Conservation (phyloP, 495 filamentous ascomycete genomes). For the Penicillium turbatum region DNA sequence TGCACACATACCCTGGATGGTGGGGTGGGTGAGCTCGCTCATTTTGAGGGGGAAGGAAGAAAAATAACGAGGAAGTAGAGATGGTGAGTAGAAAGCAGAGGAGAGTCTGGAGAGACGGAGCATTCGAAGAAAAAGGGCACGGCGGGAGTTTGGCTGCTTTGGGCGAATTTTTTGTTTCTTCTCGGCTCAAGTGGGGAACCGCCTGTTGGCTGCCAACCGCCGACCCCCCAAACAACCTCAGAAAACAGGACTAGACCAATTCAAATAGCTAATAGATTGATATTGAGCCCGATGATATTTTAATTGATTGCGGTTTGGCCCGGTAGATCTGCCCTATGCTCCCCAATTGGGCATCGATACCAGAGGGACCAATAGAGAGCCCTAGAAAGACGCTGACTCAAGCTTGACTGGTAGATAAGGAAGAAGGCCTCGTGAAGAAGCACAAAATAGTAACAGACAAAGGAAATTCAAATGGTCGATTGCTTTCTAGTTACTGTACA, state of each 20-base stretch:
- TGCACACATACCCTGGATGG: slow-evolving; percentile 52
- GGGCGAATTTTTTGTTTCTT: slow-evolving; percentile 21
- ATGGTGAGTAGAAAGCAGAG: slow-evolving; percentile 15
- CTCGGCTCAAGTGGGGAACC: slow-evolving; percentile 19
- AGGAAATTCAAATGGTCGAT: slow-evolving; percentile 37
- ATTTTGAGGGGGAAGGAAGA: slow-evolving; percentile 34
- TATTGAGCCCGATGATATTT: not conserved
- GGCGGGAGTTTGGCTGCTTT: slow-evolving; percentile 31
- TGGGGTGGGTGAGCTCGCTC: slow-evolving; percentile 56
- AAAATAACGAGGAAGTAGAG: slow-evolving; percentile 14
- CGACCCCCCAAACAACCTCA: not conserved
- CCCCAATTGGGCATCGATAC: not conserved
- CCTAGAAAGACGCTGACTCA: slow-evolving; percentile 21
- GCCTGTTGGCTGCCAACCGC: slow-evolving; percentile 5
- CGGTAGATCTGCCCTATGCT: not conserved
- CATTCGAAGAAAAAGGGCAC: slow-evolving; percentile 25
- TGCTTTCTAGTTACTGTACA: slow-evolving; percentile 52
- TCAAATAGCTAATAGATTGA: slow-evolving; percentile 1
- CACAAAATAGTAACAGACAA: slow-evolving; percentile 10
- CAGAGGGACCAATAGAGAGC: slow-evolving; percentile 16
- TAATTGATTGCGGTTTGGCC: not conserved
- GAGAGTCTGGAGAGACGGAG: slow-evolving; percentile 21
- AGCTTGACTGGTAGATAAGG: not conserved
- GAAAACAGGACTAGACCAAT: not conserved
- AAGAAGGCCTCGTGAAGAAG: not conserved